Evolutionary conservation across 768 basidiomycete genomes (phyloP), one percentile per base, ranked within the genome.

Genomic region (Cantharellus cinnabarinus): DNA sequence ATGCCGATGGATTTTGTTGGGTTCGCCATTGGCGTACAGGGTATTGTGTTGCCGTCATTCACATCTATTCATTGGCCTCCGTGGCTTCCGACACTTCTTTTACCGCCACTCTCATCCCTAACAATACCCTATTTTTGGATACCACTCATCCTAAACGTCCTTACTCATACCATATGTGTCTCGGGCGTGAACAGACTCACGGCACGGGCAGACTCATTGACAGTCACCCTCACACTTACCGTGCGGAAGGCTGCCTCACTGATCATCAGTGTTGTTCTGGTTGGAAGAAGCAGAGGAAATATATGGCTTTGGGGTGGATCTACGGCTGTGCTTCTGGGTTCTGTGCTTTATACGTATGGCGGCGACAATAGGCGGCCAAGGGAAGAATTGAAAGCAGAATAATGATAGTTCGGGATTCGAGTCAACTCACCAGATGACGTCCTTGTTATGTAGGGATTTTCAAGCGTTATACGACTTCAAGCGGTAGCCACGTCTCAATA

Each of bases 131-230:
- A 73, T 15, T 76, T 81, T 41, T 75, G 80, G 64, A 58, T 81
- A 10, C 77, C 82, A 3, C 76, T 97, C 44, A 65, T 77, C 14
- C 68, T 86, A 41, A 94, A 93, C 70, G 83, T 90, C 4, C 59
- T 82, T 42, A 93, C 90, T 0, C 89, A 91, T 67, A 74, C 90
- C 3, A 61, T 93, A 4, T 97, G 91, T 70, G 81, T 85, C 14
- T 73, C 86, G 0, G 91, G 91, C 40, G 91, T 94, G 50, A 81
- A 95, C 68, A 75, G 87, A 53, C 76, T 97, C 62, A 89, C 89
- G 0, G 80, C 82, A 0, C 77, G 80, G 52, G 83, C 88, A 3
- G 79, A 77, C 56, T 76, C 83, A 5, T 73, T 90, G 44, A 83
- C 79, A 0, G 87, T 90, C 15, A 86, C 83, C 2, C 81, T 89